Evolutionary conservation across 2,329 filamentous ascomycete genomes (phyloP).

Genomic region (Colletotrichum sp.): DNA sequence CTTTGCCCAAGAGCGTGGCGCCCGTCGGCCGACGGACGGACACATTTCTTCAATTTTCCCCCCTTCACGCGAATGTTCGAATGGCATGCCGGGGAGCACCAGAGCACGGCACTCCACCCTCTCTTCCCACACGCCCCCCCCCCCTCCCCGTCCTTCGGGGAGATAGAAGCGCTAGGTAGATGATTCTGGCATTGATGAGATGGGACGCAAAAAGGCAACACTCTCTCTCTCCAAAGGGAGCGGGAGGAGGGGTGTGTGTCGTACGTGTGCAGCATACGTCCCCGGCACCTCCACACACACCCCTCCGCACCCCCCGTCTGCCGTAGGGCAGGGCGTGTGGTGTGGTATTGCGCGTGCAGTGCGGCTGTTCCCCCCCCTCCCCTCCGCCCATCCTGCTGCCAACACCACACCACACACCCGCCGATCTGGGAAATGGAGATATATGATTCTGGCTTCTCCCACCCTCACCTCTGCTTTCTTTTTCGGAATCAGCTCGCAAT

Average conservation of each 20-base stretch:
- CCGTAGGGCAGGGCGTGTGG: not conserved
- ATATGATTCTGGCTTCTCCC: constrained; percentile 14
- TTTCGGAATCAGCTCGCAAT: not conserved
- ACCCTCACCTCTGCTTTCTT: not conserved
- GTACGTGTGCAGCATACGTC: not conserved
- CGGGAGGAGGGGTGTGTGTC: not conserved
- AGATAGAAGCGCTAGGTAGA: not conserved
- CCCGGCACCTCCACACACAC: not conserved
- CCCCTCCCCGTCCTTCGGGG: not conserved
- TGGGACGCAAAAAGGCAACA: not conserved
- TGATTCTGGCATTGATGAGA: not conserved
- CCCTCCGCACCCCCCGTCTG: not conserved
- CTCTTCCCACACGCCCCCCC: not conserved
- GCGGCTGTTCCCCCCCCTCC: not conserved
- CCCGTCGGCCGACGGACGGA: constrained; percentile 10
- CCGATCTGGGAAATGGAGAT: constrained; percentile 10
- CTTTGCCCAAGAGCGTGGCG: constrained; percentile 5
- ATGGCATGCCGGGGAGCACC: not conserved
- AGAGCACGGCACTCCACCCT: not conserved
- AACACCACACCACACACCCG: not conserved
- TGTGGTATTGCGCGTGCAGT: not conserved
- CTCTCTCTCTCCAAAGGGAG: not conserved
- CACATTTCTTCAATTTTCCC: not conserved
- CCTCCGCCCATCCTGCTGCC: not conserved
- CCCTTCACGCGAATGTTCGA: not conserved